Conservation (phyloP, 495 filamentous ascomycete genomes). For the Trichoderma reesei region DNA sequence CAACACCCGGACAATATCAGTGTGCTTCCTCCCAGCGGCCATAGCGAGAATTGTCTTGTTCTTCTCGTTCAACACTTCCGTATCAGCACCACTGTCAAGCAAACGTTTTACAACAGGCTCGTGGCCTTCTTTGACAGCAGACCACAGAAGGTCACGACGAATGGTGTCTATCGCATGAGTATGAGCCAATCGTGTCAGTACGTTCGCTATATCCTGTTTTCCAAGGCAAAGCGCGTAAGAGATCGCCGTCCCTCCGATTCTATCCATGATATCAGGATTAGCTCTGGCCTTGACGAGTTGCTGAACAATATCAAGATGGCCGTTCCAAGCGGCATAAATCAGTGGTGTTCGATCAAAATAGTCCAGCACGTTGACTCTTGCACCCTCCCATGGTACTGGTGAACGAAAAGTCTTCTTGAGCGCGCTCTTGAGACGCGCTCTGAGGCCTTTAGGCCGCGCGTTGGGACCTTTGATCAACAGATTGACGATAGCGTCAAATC, state of each 20-base stretch:
- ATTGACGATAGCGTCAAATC: constrained; percentile 18
- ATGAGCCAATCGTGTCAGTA: not conserved
- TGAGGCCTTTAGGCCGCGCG: not conserved
- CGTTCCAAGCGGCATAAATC: not conserved
- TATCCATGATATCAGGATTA: not conserved
- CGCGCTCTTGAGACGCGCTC: too few species aligned
- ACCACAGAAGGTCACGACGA: not conserved
- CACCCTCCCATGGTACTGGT: not conserved
- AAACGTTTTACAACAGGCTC: not conserved
- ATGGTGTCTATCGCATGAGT: not conserved
- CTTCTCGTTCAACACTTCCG: not conserved
- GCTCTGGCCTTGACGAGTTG: not conserved
- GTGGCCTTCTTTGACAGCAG: not conserved
- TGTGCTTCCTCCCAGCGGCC: not conserved
- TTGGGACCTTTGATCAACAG: constrained; percentile 16
- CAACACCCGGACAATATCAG: not conserved
- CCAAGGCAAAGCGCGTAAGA: not conserved
- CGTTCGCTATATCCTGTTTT: not conserved
- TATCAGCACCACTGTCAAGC: not conserved
- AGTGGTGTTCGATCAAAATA: not conserved
- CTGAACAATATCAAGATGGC: not conserved
- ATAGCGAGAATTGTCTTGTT: not conserved
- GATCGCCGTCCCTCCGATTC: not conserved
- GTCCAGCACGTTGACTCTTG: not conserved
- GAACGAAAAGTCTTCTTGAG: not conserved